Evolutionary conservation across 805 yeast species (phyloP).

Genomic region (Sugiyamaella floridensis): DNA sequence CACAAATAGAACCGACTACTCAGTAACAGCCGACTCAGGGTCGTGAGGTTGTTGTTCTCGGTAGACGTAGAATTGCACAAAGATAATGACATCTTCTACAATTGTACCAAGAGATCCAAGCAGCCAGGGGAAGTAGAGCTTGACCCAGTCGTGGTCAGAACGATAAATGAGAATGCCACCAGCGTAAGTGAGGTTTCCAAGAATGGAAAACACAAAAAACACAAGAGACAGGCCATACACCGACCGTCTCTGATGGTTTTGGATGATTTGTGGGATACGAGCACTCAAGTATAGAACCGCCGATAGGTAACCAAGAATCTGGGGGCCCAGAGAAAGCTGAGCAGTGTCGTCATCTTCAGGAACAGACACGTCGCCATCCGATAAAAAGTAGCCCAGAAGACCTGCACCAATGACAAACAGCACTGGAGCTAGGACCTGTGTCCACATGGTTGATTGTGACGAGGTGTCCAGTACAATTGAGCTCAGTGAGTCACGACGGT

Average conservation of each 20-base stretch:
- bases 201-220: slow-evolving; percentile 64
- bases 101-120: slow-evolving; percentile 75
- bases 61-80: slow-evolving; percentile 61
- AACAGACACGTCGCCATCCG: slow-evolving; percentile 31
- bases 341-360: slow-evolving; percentile 18
- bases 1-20: not conserved
- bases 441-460: slow-evolving; percentile 36
- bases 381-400: slow-evolving; percentile 48
- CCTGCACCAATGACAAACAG: slow-evolving; percentile 60
- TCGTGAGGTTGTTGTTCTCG: slow-evolving; percentile 10
- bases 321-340: slow-evolving; percentile 44
- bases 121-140: slow-evolving; percentile 66
- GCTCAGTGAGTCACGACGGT: slow-evolving; percentile 43
- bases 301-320: slow-evolving; percentile 61
- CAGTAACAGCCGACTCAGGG: slow-evolving; percentile 3
- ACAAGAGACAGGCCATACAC: slow-evolving; percentile 81
- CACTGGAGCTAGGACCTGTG: slow-evolving; percentile 51
- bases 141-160: slow-evolving; percentile 51
- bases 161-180: slow-evolving; percentile 63
- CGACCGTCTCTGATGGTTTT: slow-evolving; percentile 69
- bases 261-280: slow-evolving; percentile 77
- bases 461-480: slow-evolving; percentile 45
- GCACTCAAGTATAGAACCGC: slow-evolving; percentile 68
- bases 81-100: slow-evolving; percentile 58
- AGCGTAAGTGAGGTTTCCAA: slow-evolving; percentile 72